Evolutionary conservation across 768 basidiomycete genomes (phyloP).

Genomic region (Agrocybe praecox): DNA sequence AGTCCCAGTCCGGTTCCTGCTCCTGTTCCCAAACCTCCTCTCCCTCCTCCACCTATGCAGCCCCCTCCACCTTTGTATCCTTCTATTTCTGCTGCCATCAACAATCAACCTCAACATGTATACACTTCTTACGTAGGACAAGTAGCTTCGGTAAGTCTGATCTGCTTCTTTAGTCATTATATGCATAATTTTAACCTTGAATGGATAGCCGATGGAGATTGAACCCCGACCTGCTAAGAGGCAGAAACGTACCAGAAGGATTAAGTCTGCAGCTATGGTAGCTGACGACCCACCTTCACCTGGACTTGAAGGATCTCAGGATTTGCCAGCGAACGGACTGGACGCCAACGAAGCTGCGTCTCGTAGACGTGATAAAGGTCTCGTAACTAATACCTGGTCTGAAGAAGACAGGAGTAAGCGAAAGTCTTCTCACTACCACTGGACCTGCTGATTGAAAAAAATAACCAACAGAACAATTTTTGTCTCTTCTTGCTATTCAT

Average conservation of each 20-base stretch:
- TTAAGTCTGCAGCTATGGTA: conserved; percentile 45
- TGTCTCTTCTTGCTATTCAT: conserved; percentile 58
- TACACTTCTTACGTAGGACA: conserved; percentile 7
- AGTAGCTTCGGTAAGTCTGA: conserved; percentile 14
- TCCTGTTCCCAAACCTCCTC: not conserved
- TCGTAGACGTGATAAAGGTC: conserved; percentile 26
- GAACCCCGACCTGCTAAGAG: conserved; percentile 41
- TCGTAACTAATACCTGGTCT: conserved; percentile 51
- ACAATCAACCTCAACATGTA: conserved; percentile 1
- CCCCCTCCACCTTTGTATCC: not conserved
- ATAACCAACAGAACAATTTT: conserved; percentile 44
- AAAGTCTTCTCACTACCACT: not conserved
- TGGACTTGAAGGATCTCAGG: conserved; percentile 16
- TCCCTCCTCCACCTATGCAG: not conserved
- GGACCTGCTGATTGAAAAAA: conserved; percentile 11
- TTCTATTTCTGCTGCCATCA: not conserved
- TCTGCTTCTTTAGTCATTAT: not conserved
- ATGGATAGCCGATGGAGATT: conserved; percentile 25
- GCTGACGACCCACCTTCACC: conserved; percentile 35
- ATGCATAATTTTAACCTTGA: not conserved
- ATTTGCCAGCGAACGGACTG: conserved; percentile 24
- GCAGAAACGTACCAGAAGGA: conserved; percentile 40
- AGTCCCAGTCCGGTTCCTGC: not conserved
- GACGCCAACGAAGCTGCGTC: conserved; percentile 24
- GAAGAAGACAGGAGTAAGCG: conserved; percentile 66